Base-by-base conservation (phyloP, 768 basidiomycete species). In the Mycena rosella region DNA sequence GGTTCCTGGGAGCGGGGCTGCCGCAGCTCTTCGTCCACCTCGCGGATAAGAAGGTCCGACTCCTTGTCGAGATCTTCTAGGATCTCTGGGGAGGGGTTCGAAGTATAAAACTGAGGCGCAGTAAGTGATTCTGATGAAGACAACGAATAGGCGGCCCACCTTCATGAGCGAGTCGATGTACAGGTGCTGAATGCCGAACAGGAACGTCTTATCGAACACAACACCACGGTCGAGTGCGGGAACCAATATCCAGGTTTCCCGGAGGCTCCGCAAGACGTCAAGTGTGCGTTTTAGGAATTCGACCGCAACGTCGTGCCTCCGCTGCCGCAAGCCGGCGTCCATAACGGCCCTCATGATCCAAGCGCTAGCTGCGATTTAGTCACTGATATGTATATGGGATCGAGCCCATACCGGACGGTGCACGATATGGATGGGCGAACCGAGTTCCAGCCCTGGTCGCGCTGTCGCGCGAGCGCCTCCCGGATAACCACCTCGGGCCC, bases 311-410 rank as follows among this genome's bases (percentile, higher is more conserved):
- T 64, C 34, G 26, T 55, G 47, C 20, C n/a, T n/a, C n/a, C 44
- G 34, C 15, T 49, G 29, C 2, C 14, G n/a, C 20, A 66, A 5
- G n/a, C 29, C 48, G 1, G 22, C 22, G 2, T 56, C 60, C 17
- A 71, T 34, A 5, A 63, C 47, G 49, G 42, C 72, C 11, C 58
- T 38, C 60, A 74, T 68, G 26, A 74, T 71, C 73, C 73, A 74
- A 10, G 60, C 36, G 5, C 73, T 74, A 36, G 5, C 20, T 34
- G 22, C 2, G 26, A 49, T 11, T 53, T 24, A 45, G 26, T 24
- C 30, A 55, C n/a, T 2, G 13, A 44, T 32, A 11, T 26, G n/a
- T 24, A 32, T 36, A 20, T 17, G 38, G 44, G 17, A 45, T n/a
- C 18, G 24, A 27, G 48, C 18, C 34, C 20, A 30, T 48, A 75